Evolutionary conservation across 805 yeast species (phyloP).

Genomic region (Lipomyces spencermartinsiae): DNA sequence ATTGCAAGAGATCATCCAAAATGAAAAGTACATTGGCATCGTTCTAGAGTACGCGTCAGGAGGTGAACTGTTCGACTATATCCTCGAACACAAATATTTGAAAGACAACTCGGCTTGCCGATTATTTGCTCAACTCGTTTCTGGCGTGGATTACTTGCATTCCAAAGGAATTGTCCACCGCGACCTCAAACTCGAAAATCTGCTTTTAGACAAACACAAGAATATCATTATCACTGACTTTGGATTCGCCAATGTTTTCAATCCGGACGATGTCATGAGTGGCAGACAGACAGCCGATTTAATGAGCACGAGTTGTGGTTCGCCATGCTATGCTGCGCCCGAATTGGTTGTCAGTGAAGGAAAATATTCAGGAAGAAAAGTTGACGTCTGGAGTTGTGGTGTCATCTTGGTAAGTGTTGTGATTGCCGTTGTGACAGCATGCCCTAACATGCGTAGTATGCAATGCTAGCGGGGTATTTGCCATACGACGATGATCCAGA

Average conservation of each 20-base stretch:
- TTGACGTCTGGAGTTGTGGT: conserved; percentile 97
- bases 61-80: conserved; percentile 94
- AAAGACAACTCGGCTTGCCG: conserved; percentile 88
- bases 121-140: conserved; percentile 87
- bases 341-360: conserved; percentile 87
- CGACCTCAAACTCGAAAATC: conserved; percentile 76
- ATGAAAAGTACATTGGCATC: conserved; percentile 93
- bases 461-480: conserved; percentile 95
- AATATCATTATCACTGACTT: conserved; percentile 88
- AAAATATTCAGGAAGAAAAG: conserved; percentile 90
- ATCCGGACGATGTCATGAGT: conserved; percentile 32
- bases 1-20: conserved; percentile 89
- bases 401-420: conserved; percentile 61
- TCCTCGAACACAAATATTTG: conserved; percentile 80
- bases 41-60: conserved; percentile 97
- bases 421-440: not conserved
- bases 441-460: conserved; percentile 53
- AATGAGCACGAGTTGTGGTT: conserved; percentile 95
- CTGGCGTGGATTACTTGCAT: conserved; percentile 91
- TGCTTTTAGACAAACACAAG: conserved; percentile 81
- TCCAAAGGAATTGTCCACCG: conserved; percentile 80
- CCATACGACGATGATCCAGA: conserved; percentile 98
- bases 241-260: conserved; percentile 91
- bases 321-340: conserved; percentile 99
- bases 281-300: conserved; percentile 55